Evolutionary conservation across 2,329 filamentous ascomycete genomes (phyloP), one percentile per base, ranked within the genome.

Genomic region (Sclerotiophoma versabilis): DNA sequence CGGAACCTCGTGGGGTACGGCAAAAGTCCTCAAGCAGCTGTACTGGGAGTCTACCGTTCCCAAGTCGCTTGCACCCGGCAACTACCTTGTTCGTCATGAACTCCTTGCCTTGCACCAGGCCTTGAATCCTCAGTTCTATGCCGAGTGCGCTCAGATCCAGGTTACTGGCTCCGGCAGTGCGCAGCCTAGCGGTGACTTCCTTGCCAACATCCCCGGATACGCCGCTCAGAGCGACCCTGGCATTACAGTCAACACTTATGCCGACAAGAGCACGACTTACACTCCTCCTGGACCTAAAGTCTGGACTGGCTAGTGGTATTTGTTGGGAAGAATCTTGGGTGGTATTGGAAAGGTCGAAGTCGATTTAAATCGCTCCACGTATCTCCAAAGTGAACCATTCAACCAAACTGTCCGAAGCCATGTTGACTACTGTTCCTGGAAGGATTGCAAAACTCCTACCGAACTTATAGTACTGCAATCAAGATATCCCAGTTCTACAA

Each of bases 91-190:
- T 67, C 77, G 81, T 50, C 82, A 84, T 68, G 82, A 84, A 75
- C 72, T 84, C 54, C 75, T 85, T 14, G 82, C 82, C 39, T 77
- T 84, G 9, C 81, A 84, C 71, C 80, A 84, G 68, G 75, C 79
- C 25, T 80, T 82, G 57, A 54, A 56, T 7, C 78, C 79, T 3
- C 78, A 80, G 60, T 80, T 83, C 67, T 84, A 84, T 63, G 77
- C 82, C 7, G 83, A 85, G 67, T 86, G 83, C 58, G 83, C 82
- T 0, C 83, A 85, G 68, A 59, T 85, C 25, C 75, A 74, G n/a
- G 79, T 85, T 25, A 79, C 79, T 0, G 83, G 83, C 1, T 76
- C 74, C 25, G 83, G 83, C 9, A 77, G 70, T 10, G 77, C 73
- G 3, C 63, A 66, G 7, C 81, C 82, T 0, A 70, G 75, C 20